Evolutionary conservation across 2,329 filamentous ascomycete species (phyloP), one percentile per base, ranked within the genome.

Genomic region (Neonectria ditissima): DNA sequence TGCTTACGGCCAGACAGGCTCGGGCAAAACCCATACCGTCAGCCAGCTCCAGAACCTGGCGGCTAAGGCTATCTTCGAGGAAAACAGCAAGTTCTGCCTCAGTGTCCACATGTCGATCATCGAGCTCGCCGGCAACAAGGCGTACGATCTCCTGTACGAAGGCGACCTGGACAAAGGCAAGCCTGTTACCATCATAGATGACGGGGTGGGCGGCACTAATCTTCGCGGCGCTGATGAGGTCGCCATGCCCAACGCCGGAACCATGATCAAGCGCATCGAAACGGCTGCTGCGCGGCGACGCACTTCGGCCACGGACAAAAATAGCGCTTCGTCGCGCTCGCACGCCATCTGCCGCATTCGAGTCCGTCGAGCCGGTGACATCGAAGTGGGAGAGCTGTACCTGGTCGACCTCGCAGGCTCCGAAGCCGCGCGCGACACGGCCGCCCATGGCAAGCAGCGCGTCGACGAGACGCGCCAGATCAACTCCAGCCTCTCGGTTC

Each of bases 331-430:
- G 0, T 85, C 82, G 3, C 81, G 83, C 30, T 83, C 83, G 2
- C 83, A 85, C 62, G 79, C 78, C 24, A 79, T 85, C 39, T 84
- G 81, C 61, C 83, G 83, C 28, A 78, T 85, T 14, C 76, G 81
- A 4, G 78, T 84, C 68, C 1, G 62, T 66, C 1, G 71, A 32
- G 13, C n/a, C 28, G n/a, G 9, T n/a, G 9, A 7, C 8, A 10
- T 70, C 3, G 74, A 79, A 13, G 80, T 82, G 20, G 83, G 83
- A 1, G 65, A 81, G 0, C 66, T 85, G 3, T 84, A 82, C 65
- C 77, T 85, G 2, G 71, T 85, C 51, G 83, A 84, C 61, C 76
- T 85, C 1, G 82, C 83, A 0, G 83, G 83, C 1, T 84, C 82
- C 10, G 84, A 86, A 65, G 78, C 76, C 1, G 82, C 82, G 1